Conservation (phyloP, 305 asterid species). For the Fraxinus paxiana region DNA sequence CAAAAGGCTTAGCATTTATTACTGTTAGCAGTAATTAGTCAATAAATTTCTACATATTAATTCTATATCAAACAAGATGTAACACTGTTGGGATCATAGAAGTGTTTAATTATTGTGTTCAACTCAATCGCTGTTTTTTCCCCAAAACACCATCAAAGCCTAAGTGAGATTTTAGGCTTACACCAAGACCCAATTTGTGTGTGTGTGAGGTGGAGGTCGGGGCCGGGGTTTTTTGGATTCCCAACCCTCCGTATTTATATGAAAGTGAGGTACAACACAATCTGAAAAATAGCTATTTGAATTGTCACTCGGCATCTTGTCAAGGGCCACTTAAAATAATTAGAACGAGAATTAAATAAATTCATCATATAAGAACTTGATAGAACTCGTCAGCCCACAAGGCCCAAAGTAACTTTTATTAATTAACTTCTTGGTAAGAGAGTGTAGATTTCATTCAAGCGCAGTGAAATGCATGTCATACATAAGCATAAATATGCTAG, state of each 20-base stretch:
- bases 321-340: neutral
- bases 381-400: neutral
- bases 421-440: neutral
- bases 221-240: neutral
- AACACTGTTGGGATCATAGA: neutral
- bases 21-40: neutral
- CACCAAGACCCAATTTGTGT: neutral
- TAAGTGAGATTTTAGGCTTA: neutral
- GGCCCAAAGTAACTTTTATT: neutral
- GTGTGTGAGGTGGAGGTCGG: neutral
- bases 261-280: neutral
- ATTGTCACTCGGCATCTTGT: neutral
- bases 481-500: neutral
- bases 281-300: neutral
- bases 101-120: neutral
- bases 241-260: neutral
- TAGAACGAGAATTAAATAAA: neutral
- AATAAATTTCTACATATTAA: neutral
- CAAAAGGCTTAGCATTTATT: neutral
- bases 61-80: neutral
- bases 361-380: neutral
- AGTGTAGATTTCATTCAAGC: neutral
- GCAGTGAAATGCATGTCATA: neutral
- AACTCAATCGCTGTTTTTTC: neutral
- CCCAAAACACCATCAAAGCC: neutral